These are phyloP conservation scores for Starmera caribaea DNA, from an alignment of 805 yeast genomes.

Conservation along the genomic window DNA sequence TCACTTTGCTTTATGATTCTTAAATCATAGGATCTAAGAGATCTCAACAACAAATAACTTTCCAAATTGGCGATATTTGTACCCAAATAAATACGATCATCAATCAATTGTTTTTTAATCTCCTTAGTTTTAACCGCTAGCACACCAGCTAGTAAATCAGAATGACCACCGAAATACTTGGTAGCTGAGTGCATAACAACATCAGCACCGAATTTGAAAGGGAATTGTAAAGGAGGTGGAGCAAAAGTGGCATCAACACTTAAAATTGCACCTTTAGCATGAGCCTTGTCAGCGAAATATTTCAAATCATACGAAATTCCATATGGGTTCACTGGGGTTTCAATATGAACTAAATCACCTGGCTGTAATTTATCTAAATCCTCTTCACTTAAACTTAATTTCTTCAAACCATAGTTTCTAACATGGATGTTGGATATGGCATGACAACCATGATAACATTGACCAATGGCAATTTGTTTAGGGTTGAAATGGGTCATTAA, in stretches of 20 bases:
- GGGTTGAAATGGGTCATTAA: slow-evolving; percentile 65
- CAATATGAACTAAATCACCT: slow-evolving; percentile 77
- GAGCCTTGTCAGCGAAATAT: slow-evolving; percentile 61
- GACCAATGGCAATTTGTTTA: slow-evolving; percentile 60
- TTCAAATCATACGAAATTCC: slow-evolving; percentile 58
- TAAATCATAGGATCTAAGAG: slow-evolving; percentile 71
- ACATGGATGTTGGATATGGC: slow-evolving; percentile 56
- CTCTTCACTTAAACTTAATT: slow-evolving; percentile 33
- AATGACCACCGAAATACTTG: slow-evolving; percentile 93
- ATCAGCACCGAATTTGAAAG: slow-evolving; percentile 79
- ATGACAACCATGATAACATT: slow-evolving; percentile 80
- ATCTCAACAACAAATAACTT: slow-evolving; percentile 62
- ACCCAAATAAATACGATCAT: slow-evolving; percentile 66
- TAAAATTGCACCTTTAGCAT: slow-evolving; percentile 62
- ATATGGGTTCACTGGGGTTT: slow-evolving; percentile 83
- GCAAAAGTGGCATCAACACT: slow-evolving; percentile 86
- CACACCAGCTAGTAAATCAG: slow-evolving; percentile 80
- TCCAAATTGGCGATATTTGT: slow-evolving; percentile 76
- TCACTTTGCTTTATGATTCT: slow-evolving; percentile 59
- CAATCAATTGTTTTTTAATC: slow-evolving; percentile 34
- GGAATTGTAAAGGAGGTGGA: slow-evolving; percentile 82
- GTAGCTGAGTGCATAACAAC: slow-evolving; percentile 90
- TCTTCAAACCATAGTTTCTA: slow-evolving; percentile 49
- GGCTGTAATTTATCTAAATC: slow-evolving; percentile 36
- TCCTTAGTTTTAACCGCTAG: slow-evolving; percentile 51